Conservation (phyloP, 805 yeast species). For the Wickerhamiella kazuoi region DNA sequence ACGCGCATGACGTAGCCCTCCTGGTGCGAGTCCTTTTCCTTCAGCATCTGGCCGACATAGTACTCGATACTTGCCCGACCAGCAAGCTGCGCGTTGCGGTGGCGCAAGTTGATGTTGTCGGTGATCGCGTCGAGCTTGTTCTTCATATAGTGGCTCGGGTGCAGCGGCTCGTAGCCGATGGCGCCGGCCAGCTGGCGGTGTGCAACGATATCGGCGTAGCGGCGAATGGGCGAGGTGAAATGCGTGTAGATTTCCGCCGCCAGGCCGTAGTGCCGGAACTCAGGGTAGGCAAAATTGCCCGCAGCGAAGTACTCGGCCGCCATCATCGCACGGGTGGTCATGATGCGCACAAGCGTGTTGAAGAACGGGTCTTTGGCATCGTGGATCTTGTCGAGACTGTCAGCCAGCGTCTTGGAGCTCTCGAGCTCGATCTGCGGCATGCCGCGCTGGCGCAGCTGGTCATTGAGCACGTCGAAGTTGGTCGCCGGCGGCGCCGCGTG, state of each 20-base stretch:
- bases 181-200: conserved; percentile 98
- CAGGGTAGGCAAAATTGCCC: conserved; percentile 77
- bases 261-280: conserved; percentile 88
- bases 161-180: conserved; percentile 76
- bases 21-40: conserved; percentile 58
- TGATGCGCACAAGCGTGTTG: conserved; percentile 81
- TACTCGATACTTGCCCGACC: conserved; percentile 96
- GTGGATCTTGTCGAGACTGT: conserved; percentile 73
- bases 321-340: conserved; percentile 98
- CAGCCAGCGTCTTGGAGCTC: conserved; percentile 80
- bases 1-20: conserved; percentile 87
- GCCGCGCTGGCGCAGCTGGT: conserved; percentile 70
- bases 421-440: conserved; percentile 60
- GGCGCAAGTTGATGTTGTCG: conserved; percentile 78
- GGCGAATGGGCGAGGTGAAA: conserved; percentile 94
- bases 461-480: conserved; percentile 76
- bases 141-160: conserved; percentile 71
- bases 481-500: conserved; percentile 96
- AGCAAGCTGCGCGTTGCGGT: conserved; percentile 96
- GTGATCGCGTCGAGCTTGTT: conserved; percentile 76
- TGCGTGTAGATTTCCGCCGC: conserved; percentile 97
- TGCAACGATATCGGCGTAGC: conserved; percentile 95
- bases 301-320: conserved; percentile 95
- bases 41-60: conserved; percentile 95
- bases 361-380: conserved; percentile 77